A percentile compares a stretch with the other conserved stretches of the same genome.
These are phyloP conservation scores for Cucurbita pepo DNA, from an alignment of 306 rosid genomes.

Conservation along the genomic window DNA sequence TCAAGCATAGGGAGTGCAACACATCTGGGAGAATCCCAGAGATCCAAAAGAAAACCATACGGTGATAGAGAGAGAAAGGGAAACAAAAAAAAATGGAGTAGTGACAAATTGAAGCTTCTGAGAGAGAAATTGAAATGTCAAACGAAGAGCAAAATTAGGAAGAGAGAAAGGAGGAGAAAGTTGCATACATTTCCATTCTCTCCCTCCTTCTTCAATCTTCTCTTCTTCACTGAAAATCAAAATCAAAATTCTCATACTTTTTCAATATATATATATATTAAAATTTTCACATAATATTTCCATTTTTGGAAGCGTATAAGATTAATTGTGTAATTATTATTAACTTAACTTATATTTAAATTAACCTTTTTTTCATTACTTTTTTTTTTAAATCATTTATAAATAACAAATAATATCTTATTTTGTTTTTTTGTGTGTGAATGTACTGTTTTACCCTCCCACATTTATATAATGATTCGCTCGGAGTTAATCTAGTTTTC, in stretches of 20 bases:
- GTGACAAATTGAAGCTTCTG: not conserved
- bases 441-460: not conserved
- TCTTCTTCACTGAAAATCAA: not conserved
- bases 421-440: not conserved
- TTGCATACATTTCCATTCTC: conserved; percentile 8
- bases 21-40: conserved; percentile 12
- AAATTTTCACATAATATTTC: not conserved
- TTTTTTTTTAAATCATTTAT: not conserved
- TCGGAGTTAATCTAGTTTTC: too few species aligned
- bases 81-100: not conserved
- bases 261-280: not conserved
- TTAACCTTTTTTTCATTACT: too few species aligned
- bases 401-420: not conserved
- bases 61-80: not conserved
- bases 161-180: conserved; percentile 23
- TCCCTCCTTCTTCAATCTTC: not conserved
- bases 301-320: not conserved
- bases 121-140: conserved; percentile 10
- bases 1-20: conserved; percentile 20
- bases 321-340: not conserved
- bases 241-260: not conserved
- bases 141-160: conserved; percentile 19
- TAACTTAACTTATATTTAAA: not conserved
- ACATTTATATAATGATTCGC: not conserved
- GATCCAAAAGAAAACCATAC: conserved; percentile 7